These are phyloP conservation scores for Alternaria sp. DNA, from an alignment of 2,329 filamentous ascomycete genomes.

Conservation along the genomic window DNA sequence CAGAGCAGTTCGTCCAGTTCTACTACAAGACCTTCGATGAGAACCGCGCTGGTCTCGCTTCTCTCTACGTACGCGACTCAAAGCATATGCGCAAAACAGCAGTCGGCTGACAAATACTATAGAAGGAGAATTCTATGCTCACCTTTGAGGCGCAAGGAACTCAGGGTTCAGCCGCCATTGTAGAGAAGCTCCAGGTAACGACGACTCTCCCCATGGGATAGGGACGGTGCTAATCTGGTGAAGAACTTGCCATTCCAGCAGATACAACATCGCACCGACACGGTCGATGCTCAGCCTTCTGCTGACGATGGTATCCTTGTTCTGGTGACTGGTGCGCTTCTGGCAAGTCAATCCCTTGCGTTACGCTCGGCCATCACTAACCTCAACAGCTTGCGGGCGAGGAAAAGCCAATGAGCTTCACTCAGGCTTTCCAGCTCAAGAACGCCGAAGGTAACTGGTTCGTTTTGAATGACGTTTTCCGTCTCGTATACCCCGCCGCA, in stretches of 20 bases:
- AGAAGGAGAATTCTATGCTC: slow-evolving; percentile 83
- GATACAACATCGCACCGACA: slow-evolving; percentile 79
- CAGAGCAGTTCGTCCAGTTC: slow-evolving; percentile 87
- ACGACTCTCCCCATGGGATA: background rate
- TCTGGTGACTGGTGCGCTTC: slow-evolving; percentile 83
- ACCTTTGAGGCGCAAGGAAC: slow-evolving; percentile 82
- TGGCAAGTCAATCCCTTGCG: slow-evolving; percentile 64
- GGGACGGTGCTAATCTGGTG: slow-evolving; percentile 29
- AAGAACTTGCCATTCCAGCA: slow-evolving; percentile 82
- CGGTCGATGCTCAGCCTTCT: slow-evolving; percentile 84
- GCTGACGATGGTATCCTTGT: slow-evolving; percentile 76
- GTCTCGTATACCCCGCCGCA: slow-evolving; percentile 73
- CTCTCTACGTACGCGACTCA: slow-evolving; percentile 77
- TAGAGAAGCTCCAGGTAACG: slow-evolving; percentile 82
- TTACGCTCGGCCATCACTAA: slow-evolving; percentile 19
- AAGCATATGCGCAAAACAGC: slow-evolving; percentile 1
- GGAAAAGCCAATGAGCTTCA: slow-evolving; percentile 87
- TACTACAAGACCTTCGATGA: slow-evolving; percentile 90
- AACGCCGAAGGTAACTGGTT: slow-evolving; percentile 76
- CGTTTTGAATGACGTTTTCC: slow-evolving; percentile 95
- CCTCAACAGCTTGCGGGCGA: slow-evolving; percentile 78
- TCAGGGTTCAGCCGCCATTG: slow-evolving; percentile 71
- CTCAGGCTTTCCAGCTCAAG: slow-evolving; percentile 85
- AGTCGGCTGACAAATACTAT: slow-evolving; percentile 12
- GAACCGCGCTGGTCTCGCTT: slow-evolving; percentile 69